Evolutionary conservation across 177 flowering plant species (phyloP).

Genomic region (Telopea speciosissima): DNA sequence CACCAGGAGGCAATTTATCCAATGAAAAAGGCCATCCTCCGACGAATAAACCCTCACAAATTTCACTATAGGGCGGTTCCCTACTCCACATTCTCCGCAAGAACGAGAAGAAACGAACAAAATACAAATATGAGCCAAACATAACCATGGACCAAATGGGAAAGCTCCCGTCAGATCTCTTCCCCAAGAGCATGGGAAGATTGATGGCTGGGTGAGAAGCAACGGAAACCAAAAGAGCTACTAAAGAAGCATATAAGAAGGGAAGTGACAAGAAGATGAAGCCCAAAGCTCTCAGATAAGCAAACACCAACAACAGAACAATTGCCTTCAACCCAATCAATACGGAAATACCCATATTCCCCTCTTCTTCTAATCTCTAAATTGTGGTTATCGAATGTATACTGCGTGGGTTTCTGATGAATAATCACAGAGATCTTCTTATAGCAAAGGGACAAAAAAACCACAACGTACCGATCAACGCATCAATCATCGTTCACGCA

Average conservation of each 20-base stretch:
- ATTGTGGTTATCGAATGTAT: no score
- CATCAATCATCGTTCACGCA: no score
- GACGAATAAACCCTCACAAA: constrained; percentile 69
- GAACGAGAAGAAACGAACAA: constrained; percentile 45
- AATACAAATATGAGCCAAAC: constrained; percentile 57
- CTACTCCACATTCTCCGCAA: constrained; percentile 43
- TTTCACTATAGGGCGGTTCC: constrained; percentile 61
- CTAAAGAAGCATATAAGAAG: constrained; percentile 55
- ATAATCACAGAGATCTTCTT: no score
- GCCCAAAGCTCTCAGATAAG: constrained; percentile 26
- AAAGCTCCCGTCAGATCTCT: constrained; percentile 60
- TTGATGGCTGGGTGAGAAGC: constrained; percentile 66
- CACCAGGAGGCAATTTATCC: constrained; percentile 58
- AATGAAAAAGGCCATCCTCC: constrained; percentile 83
- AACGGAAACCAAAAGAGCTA: constrained; percentile 43
- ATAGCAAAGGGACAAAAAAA: no score
- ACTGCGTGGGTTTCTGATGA: no score
- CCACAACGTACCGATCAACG: no score
- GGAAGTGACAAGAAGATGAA: constrained; percentile 42
- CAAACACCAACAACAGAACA: constrained; percentile 33
- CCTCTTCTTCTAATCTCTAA: background rate
- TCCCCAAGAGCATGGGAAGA: constrained; percentile 74
- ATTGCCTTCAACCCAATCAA: constrained; percentile 49
- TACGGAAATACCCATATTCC: constrained; percentile 45
- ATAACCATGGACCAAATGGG: constrained; percentile 65